phyloP scores from a whole-genome alignment of 306 rosid species.

The Dalbergia cochinchinensis region DNA sequence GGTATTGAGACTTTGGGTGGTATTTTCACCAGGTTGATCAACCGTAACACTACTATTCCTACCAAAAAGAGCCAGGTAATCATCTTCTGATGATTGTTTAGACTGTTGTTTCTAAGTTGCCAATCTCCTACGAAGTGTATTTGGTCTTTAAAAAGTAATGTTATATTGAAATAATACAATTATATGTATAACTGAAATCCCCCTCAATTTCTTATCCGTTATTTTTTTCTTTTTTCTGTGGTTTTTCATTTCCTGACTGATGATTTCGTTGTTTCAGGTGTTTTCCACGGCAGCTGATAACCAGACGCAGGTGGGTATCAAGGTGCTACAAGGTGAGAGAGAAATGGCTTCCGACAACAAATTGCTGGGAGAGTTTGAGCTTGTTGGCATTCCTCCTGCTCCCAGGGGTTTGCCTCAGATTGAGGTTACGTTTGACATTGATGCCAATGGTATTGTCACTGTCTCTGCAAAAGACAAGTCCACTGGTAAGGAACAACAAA shows the following conservation, averaged over 20 bases:
- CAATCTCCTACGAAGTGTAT: not conserved
- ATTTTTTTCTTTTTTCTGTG: not conserved
- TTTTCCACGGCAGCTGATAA: conserved; percentile 91
- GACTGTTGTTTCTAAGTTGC: not conserved
- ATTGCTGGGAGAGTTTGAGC: conserved; percentile 80
- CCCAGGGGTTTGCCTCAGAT: conserved; percentile 91
- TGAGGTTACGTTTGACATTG: conserved; percentile 88
- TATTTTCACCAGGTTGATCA: conserved; percentile 80
- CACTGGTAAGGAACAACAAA: conserved; percentile 84
- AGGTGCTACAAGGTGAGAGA: conserved; percentile 90
- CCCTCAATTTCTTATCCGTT: not conserved
- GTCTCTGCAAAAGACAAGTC: conserved; percentile 94
- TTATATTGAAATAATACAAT: not conserved
- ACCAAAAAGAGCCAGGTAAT: conserved; percentile 89
- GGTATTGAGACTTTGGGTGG: conserved; percentile 94
- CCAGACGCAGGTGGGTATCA: conserved; percentile 89
- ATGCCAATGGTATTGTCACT: conserved; percentile 88
- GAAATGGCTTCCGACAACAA: conserved; percentile 92
- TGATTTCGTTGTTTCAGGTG: conserved; percentile 54
- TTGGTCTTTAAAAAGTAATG: not conserved
- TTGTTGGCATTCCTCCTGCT: conserved; percentile 79
- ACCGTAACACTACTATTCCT: conserved; percentile 81
- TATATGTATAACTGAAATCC: not conserved
- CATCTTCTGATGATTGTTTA: not conserved
- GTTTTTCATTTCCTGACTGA: conserved; percentile 14